phyloP scores from a whole-genome alignment of 2,329 filamentous ascomycete species.

The Colletotrichum tropicale region DNA sequence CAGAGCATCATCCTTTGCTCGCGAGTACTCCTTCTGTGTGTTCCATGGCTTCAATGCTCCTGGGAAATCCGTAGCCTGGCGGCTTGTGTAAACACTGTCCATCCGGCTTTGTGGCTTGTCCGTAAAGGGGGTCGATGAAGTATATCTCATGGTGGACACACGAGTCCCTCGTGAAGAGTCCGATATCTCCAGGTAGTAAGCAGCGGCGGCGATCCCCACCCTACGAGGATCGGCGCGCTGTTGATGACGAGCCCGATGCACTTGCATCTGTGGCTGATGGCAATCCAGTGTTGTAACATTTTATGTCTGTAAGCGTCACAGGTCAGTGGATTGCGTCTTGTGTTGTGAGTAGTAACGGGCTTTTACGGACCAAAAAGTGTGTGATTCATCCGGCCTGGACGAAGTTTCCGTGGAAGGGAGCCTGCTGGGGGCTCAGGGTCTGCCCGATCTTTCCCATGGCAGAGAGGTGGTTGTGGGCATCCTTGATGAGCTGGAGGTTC shows the following conservation, averaged over 20 bases:
- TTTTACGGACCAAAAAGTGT: constrained; percentile 15
- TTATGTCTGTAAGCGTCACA: not conserved
- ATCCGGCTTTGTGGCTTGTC: constrained; percentile 2
- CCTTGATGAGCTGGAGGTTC: constrained; percentile 57
- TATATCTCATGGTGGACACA: not conserved
- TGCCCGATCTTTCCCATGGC: constrained; percentile 58
- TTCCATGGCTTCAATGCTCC: constrained; percentile 7
- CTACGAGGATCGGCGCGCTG: not conserved
- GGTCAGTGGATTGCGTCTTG: not conserved
- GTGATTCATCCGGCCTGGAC: constrained; percentile 34
- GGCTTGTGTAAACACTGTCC: not conserved
- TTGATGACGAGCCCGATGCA: not conserved
- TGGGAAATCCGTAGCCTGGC: not conserved
- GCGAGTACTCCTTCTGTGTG: not conserved
- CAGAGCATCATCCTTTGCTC: not conserved
- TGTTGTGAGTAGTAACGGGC: not conserved
- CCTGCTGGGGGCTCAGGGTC: constrained; percentile 29
- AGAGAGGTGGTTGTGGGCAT: constrained; percentile 53
- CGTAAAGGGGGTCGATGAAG: not conserved
- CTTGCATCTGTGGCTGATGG: constrained; percentile 9
- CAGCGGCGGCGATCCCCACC: not conserved
- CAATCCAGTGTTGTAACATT: not conserved
- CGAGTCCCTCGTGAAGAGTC: not conserved
- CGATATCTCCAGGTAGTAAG: not conserved
- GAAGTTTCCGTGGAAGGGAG: constrained; percentile 22